Evolutionary conservation across 2,329 filamentous ascomycete genomes (phyloP).

Genomic region (Xylariaceae sp.): DNA sequence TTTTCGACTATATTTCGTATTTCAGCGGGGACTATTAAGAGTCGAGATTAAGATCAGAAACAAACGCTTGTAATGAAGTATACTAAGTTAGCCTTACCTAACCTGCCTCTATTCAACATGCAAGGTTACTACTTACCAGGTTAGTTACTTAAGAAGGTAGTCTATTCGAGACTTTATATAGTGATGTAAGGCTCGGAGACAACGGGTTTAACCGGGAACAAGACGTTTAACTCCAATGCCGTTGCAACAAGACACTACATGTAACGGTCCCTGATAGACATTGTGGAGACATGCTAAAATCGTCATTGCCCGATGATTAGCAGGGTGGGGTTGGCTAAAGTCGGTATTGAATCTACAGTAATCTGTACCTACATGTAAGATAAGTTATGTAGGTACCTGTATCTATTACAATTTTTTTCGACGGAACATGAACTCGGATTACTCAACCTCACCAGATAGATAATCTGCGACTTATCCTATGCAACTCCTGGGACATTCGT

Average conservation of each 20-base stretch:
- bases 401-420: neutral
- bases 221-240: neutral
- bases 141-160: neutral
- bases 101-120: too few relatives aligned
- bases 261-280: neutral
- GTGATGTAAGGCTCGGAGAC: conserved; percentile 17
- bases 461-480: neutral
- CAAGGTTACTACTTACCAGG: too few relatives aligned
- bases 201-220: conserved; percentile 28
- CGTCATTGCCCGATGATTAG: neutral
- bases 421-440: neutral
- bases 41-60: too few relatives aligned
- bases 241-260: neutral
- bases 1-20: too few relatives aligned
- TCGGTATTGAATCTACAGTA: neutral
- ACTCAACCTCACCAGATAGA: neutral
- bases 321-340: neutral
- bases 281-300: conserved; percentile 1
- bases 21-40: too few relatives aligned
- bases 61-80: too few relatives aligned
- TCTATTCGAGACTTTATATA: conserved; percentile 1
- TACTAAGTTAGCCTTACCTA: too few relatives aligned
- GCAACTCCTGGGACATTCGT: neutral
- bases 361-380: too few relatives aligned
- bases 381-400: too few relatives aligned